Evolutionary conservation across 352 stramenopile species (phyloP), one percentile per base, ranked within the genome.

Genomic region (Pilasporangium apinafurcum): DNA sequence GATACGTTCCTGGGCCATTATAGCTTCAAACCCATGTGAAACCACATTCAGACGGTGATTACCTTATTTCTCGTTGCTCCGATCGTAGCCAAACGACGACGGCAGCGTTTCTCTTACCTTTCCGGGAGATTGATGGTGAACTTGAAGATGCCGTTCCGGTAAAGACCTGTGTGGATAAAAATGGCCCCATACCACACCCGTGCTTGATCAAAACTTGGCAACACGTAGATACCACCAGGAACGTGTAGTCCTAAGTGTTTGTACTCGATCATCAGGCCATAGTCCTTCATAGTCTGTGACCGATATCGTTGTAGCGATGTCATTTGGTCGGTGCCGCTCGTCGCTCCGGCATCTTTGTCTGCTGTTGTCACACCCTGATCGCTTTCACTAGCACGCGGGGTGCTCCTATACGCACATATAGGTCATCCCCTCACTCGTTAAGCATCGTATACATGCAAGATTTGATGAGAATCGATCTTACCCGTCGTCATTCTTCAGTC

Each of bases 231-330:
- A 9, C 95, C 93, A 20, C 81, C 92, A 1, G 95, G 95, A 24
- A 96, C 87, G 53, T 98, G 84, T 37, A 96, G 80, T 42, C 96
- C 92, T 26, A 98, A 54, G 48, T 98, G 92, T 55, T 98, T 98
- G 73, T 98, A 98, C 75, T 98, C 95, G 60, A 98, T 98, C 54
- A 95, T 97, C 6, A 98, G 83, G 5, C 95, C 95, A 56, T 98
- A 98, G 55, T 98, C 92, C 43, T 89, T 90, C 77, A 92, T 92
- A 8, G 81, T 92, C 53, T 92, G 77, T 26, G 77, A 87, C 9
- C 81, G 72, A 43, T 92, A 92, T 34, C 76, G 78, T 51, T 92
- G 81, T 33, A 92, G 62, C 22, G 78, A 90, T 41, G 81, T 82
- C 73, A 92, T 86, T 40, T 81, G 73, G 29, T 79, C 60, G 8